Evolutionary conservation across 2,329 filamentous ascomycete species (phyloP), one percentile per base, ranked within the genome.

Genomic region (Epicoccum sorghinum): DNA sequence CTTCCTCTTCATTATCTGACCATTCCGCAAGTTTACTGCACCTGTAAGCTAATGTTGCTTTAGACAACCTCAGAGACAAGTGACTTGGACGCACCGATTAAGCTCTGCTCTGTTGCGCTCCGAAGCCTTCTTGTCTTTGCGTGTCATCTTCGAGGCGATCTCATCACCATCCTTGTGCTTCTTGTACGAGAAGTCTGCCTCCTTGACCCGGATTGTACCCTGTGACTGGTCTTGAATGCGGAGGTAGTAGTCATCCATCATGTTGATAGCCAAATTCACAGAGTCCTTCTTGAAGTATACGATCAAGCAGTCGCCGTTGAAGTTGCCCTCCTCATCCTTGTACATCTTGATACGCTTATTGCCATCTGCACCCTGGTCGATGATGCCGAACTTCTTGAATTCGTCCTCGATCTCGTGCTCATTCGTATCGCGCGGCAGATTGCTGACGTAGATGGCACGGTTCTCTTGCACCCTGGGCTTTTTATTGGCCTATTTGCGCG

Each of bases 271-370:
- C 78, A 92, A 88, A 37, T 89, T 80, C 54, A 99, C 93, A n/a
- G 90, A 96, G 70, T 96, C 92, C 0, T 92, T 89, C 65, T 95
- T 91, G 83, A 96, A 97, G 78, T 96, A 99, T 32, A 98, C 90
- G 49, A 99, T 81, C 29, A 99, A 82, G 2, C 91, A 93, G 71
- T 98, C 93, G 57, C 95, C 95, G 72, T 97, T 98, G 82, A 96
- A 96, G 13, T 86, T 84, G 18, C 92, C 95, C 1, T 87, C 77
- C 1, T 89, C 86, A 71, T 97, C 88, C 18, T 82, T 86, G 77
- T 99, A 99, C 75, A 99, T 86, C 78, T 96, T 98, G 77, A 99
- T 93, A 33, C 95, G 88, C 39, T 91, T 91, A 40, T 87, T 85
- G 52, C 91, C 90, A 67, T 87, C 92, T 69, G 97, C 93, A 61